phyloP scores from a whole-genome alignment of 768 basidiomycete species.

The Tricholoma matsutake region DNA sequence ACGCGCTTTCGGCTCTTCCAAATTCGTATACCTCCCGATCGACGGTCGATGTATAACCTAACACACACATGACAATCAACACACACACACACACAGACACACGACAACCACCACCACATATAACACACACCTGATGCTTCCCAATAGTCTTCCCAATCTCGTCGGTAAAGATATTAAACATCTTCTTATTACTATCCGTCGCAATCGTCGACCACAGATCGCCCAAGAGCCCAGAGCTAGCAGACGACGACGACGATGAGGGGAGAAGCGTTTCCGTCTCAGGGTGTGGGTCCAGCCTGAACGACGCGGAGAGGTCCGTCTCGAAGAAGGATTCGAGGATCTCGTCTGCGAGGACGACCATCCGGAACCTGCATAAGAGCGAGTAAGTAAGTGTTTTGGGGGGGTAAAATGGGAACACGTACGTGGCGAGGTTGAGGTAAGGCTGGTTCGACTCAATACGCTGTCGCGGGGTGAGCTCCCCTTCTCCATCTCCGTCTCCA shows the following conservation, averaged over 20 bases:
- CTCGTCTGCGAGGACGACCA: conserved; percentile 98
- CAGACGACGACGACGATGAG: conserved; percentile 23
- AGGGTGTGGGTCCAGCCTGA: conserved; percentile 70
- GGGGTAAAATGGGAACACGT: background rate
- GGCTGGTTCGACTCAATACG: conserved; percentile 75
- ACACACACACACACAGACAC: too few relatives aligned
- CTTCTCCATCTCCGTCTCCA: conserved; percentile 19
- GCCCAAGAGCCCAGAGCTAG: conserved; percentile 62
- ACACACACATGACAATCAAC: too few relatives aligned
- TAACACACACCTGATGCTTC: conserved; percentile 66
- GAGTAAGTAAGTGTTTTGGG: background rate
- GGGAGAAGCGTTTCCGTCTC: conserved; percentile 58
- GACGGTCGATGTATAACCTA: conserved; percentile 76
- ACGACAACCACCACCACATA: too few relatives aligned
- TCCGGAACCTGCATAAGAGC: conserved; percentile 72
- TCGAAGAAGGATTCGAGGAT: conserved; percentile 97
- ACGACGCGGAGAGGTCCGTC: conserved; percentile 84
- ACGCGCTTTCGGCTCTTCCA: conserved; percentile 86
- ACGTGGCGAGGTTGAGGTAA: conserved; percentile 91
- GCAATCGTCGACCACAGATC: conserved; percentile 90
- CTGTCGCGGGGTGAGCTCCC: conserved; percentile 37
- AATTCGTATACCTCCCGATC: conserved; percentile 78
- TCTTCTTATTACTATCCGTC: conserved; percentile 88
- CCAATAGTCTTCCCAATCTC: conserved; percentile 94
- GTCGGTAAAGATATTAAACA: conserved; percentile 91